Evolutionary conservation across 2,329 filamentous ascomycete species (phyloP).

Genomic region (Chaetomium strumarium): DNA sequence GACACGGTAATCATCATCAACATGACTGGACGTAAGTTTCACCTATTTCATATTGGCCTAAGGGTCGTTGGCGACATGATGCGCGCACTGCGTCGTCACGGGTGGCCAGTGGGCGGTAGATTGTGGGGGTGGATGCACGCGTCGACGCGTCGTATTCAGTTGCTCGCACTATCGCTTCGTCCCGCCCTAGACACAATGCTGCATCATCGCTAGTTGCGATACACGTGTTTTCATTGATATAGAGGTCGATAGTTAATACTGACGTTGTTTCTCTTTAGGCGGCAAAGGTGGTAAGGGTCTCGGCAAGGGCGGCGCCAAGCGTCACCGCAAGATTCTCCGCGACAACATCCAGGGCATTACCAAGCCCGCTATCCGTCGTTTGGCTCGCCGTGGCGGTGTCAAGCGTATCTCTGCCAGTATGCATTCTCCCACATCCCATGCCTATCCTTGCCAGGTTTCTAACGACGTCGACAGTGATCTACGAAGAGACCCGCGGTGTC

Average conservation of each 20-base stretch:
- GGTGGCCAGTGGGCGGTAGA: neutral
- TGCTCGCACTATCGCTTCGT: neutral
- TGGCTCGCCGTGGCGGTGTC: slow-evolving; percentile 98
- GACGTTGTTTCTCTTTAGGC: slow-evolving; percentile 46
- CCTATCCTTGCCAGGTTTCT: neutral
- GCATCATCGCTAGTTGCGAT: too few relatives aligned
- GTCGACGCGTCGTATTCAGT: slow-evolving; percentile 26
- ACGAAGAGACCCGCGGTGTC: slow-evolving; percentile 72
- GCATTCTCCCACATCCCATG: slow-evolving; percentile 29
- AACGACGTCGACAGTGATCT: slow-evolving; percentile 51
- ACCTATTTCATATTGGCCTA: slow-evolving; percentile 8
- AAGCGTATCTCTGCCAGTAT: slow-evolving; percentile 98
- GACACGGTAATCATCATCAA: slow-evolving; percentile 41
- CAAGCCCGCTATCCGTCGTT: slow-evolving; percentile 97
- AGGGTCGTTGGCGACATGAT: slow-evolving; percentile 21
- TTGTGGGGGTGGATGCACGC: slow-evolving; percentile 24
- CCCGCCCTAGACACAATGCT: neutral
- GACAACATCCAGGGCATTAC: slow-evolving; percentile 99
- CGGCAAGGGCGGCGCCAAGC: slow-evolving; percentile 97
- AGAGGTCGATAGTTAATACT: too few relatives aligned
- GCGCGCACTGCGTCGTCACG: slow-evolving; percentile 17
- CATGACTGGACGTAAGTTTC: slow-evolving; percentile 67
- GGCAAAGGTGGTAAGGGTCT: slow-evolving; percentile 97
- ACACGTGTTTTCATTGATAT: too few relatives aligned
- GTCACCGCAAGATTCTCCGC: slow-evolving; percentile 97